phyloP scores from a whole-genome alignment of 371 early-diverging fungal genomes.

The Mucor lusitanicus region DNA sequence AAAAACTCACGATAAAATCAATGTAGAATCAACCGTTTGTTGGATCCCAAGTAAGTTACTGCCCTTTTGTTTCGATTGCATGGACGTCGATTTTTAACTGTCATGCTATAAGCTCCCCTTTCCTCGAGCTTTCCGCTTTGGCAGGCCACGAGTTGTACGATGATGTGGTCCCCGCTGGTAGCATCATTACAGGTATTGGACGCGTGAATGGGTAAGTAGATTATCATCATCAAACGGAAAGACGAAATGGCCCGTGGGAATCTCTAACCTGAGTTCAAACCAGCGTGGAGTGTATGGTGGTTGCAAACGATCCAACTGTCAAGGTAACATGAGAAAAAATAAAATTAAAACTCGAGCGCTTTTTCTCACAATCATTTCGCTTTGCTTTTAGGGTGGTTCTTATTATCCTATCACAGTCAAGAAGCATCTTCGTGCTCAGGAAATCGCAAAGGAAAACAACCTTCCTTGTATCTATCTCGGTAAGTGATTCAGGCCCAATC shows the following conservation, averaged over 20 bases:
- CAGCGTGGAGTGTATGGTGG: constrained; percentile 93
- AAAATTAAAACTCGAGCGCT: background rate
- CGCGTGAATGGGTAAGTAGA: constrained; percentile 82
- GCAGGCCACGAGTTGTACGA: constrained; percentile 92
- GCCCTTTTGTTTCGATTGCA: background rate
- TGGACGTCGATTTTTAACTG: background rate
- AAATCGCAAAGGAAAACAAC: constrained; percentile 92
- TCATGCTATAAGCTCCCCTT: constrained; percentile 69
- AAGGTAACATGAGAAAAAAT: constrained; percentile 47
- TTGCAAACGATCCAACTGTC: constrained; percentile 94
- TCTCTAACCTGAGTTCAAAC: constrained; percentile 18
- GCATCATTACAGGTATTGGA: constrained; percentile 97
- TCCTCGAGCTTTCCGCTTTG: constrained; percentile 94
- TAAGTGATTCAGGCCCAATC: constrained; percentile 23
- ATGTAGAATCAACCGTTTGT: constrained; percentile 73
- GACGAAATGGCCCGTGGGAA: constrained; percentile 16
- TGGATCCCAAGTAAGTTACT: constrained; percentile 79
- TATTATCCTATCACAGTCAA: constrained; percentile 97
- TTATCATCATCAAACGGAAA: background rate
- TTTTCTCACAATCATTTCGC: constrained; percentile 26
- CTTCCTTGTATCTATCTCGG: constrained; percentile 96
- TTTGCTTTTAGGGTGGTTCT: constrained; percentile 86
- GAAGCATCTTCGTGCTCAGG: constrained; percentile 98
- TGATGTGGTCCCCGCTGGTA: constrained; percentile 90
- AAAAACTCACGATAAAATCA: background rate